Evolutionary conservation across 768 basidiomycete genomes (phyloP).

Genomic region (Tylopilus cervinicoccineus): DNA sequence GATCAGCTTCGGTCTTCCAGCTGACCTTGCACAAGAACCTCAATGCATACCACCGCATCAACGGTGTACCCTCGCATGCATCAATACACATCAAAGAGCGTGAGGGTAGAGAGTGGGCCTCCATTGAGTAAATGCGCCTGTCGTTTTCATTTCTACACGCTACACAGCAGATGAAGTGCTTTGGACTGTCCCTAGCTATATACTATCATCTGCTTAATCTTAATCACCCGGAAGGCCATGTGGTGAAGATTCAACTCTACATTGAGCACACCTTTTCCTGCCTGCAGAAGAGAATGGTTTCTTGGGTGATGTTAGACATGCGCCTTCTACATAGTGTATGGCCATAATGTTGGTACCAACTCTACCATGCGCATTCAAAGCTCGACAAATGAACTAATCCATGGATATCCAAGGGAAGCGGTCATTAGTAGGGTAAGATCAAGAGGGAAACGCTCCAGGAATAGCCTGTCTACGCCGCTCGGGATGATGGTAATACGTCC

Average conservation of each 20-base stretch:
- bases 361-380: background rate
- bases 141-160: background rate
- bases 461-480: slow-evolving; percentile 52
- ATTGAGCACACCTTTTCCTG: no score
- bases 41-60: slow-evolving; percentile 90
- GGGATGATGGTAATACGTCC: slow-evolving; percentile 85
- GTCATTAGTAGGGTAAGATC: background rate
- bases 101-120: slow-evolving; percentile 25
- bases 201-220: slow-evolving; percentile 26
- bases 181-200: slow-evolving; percentile 13
- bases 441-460: slow-evolving; percentile 54
- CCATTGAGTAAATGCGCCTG: slow-evolving; percentile 18
- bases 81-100: slow-evolving; percentile 62
- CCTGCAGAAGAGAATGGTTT: no score
- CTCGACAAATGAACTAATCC: background rate
- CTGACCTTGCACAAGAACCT: slow-evolving; percentile 98
- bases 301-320: no score
- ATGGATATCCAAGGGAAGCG: background rate
- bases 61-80: slow-evolving; percentile 78
- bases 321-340: no score
- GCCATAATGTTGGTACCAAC: no score
- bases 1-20: slow-evolving; percentile 91
- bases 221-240: slow-evolving; percentile 13
- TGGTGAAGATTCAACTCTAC: no score
- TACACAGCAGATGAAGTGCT: slow-evolving; percentile 8